phyloP scores from a whole-genome alignment of 768 basidiomycete species.

The Phylloporus scabripes region DNA sequence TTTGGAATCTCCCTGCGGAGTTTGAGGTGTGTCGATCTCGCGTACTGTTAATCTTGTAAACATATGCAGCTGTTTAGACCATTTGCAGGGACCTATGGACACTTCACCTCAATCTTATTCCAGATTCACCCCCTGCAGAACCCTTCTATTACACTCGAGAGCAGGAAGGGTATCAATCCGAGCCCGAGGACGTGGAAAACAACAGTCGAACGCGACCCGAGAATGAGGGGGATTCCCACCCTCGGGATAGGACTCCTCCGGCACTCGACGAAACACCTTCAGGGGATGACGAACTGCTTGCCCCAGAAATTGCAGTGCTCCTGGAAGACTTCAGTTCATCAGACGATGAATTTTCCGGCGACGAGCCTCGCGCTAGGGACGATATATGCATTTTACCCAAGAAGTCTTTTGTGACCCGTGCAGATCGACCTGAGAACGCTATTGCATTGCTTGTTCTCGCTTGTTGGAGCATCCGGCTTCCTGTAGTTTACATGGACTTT shows the following conservation, averaged over 20 bases:
- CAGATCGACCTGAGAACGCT: conserved; percentile 42
- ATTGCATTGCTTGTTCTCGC: conserved; percentile 69
- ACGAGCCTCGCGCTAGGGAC: conserved; percentile 10
- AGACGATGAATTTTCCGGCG: conserved; percentile 22
- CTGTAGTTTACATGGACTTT: conserved; percentile 71
- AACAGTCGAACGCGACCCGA: conserved; percentile 10
- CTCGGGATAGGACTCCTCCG: conserved; percentile 10
- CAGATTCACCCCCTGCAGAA: conserved; percentile 55
- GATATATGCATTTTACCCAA: conserved; percentile 3
- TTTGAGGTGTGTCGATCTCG: conserved; percentile 56
- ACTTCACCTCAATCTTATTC: conserved; percentile 59
- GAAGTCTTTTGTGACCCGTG: conserved; percentile 22
- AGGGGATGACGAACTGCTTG: conserved; percentile 22
- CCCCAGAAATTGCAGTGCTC: conserved; percentile 36
- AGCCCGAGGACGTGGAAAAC: conserved; percentile 5
- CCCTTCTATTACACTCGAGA: conserved; percentile 47
- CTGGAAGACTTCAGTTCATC: conserved; percentile 32
- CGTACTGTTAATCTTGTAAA: neutral
- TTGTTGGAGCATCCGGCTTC: conserved; percentile 76
- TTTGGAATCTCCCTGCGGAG: conserved; percentile 73
- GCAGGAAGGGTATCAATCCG: conserved; percentile 19
- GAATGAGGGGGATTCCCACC: conserved; percentile 11
- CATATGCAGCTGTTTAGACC: conserved; percentile 37
- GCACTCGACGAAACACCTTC: conserved; percentile 9
- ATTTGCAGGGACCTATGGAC: conserved; percentile 81